These are phyloP conservation scores for Magnaporthiopsis rhizophila DNA, from an alignment of 2,329 filamentous ascomycete species.

Conservation along the genomic window DNA sequence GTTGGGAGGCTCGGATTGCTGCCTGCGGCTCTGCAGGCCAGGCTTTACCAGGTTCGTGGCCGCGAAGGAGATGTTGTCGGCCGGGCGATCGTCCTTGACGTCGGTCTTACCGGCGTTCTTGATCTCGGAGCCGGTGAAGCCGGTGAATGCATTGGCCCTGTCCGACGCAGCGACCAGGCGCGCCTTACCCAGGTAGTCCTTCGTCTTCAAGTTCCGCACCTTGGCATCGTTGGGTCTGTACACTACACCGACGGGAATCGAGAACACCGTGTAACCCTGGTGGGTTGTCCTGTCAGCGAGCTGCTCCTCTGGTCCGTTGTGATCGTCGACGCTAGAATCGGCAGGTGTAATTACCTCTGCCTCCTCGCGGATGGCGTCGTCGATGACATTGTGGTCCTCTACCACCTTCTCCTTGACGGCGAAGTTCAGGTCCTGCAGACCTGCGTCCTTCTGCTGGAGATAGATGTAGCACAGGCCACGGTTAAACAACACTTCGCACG, in stretches of 20 bases:
- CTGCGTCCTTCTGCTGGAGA: constrained; percentile 80
- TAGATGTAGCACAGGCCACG: constrained; percentile 96
- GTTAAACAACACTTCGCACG: constrained; percentile 96
- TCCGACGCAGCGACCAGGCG: constrained; percentile 84
- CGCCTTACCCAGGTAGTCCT: constrained; percentile 97
- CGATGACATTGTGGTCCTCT: constrained; percentile 93
- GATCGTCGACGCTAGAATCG: neutral
- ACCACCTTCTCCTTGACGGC: constrained; percentile 95
- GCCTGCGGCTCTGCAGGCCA: constrained; percentile 68
- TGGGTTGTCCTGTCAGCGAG: neutral
- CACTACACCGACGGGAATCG: constrained; percentile 89
- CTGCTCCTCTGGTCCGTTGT: neutral
- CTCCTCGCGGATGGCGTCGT: constrained; percentile 88
- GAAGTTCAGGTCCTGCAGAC: constrained; percentile 83
- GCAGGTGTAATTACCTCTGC: constrained; percentile 60
- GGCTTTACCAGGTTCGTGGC: constrained; percentile 90
- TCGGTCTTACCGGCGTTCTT: constrained; percentile 54
- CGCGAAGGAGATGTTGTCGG: constrained; percentile 81
- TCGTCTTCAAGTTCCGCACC: constrained; percentile 95
- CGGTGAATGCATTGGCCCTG: constrained; percentile 70
- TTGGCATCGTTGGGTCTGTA: constrained; percentile 96
- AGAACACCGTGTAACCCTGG: constrained; percentile 96
- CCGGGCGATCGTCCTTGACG: constrained; percentile 69
- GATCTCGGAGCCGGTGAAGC: constrained; percentile 71
- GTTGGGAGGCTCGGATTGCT: constrained; percentile 77